Base-by-base conservation (phyloP, 768 basidiomycete genomes). In the Fomitopsis pulvina region DNA sequence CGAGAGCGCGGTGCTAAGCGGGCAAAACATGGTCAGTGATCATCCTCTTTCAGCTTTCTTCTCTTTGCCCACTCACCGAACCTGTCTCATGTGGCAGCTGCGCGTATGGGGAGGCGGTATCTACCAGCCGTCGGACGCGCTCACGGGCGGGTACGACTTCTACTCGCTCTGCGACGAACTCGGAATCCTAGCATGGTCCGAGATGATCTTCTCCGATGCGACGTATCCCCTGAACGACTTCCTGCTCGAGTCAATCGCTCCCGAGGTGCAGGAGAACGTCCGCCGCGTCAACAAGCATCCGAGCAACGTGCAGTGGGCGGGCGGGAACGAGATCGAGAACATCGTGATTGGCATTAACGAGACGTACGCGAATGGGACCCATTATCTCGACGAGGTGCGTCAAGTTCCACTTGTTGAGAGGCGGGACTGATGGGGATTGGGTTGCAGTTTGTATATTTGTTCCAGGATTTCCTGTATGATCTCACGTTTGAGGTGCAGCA, bases 101-200 rank as follows among this genome's bases (percentile, higher is more conserved):
- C 76, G 80, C 16, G 65, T 82, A 5, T 82, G 79, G 80, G 79
- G 79, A 29, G 79, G 80, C 2, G 80, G 80, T 2, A 61, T 57
- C 24, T 65, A 63, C 52, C 65, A 64, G 51, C 61, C 64, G 3
- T 63, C 62, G 8, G 62, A 64, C 42, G 64, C 60, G 40, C 54
- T 59, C 24, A 66, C 66, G 1, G 79, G 78, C 21, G 71, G 69
- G 9, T 80, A 81, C 57, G 71, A 76, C 52, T 79, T 81, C 55
- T 81, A 80, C 60, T 70, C 73, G 0, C 57, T 77, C 21, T 81
- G 79, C 58, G 79, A 82, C 58, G 78, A 80, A 53, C 68, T 82
- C 0, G 79, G 80, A 6, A 78, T 81, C 52, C 64, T 82, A 41
- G 78, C 72, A 1, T 81, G 80, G 80, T 78, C 78, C 1, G 80